Evolutionary conservation across 768 basidiomycete genomes (phyloP).

Genomic region (Sarcomyxa edulis): DNA sequence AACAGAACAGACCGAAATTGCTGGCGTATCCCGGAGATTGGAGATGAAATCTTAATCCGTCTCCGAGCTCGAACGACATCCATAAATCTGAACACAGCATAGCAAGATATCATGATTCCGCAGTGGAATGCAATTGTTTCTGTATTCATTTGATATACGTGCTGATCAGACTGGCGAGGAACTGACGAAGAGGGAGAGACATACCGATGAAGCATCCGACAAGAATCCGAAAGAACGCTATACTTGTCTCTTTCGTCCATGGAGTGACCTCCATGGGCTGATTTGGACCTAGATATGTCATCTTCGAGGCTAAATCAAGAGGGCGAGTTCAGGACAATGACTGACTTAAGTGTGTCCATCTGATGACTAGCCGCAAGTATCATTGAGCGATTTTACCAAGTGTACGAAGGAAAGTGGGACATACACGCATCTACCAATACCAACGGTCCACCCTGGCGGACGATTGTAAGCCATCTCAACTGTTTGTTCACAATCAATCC

Average conservation of each 20-base stretch:
- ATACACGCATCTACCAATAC: slow-evolving; percentile 69
- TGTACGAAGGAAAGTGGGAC: slow-evolving; percentile 21
- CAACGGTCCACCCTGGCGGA: slow-evolving; percentile 53
- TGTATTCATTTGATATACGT: too few relatives aligned
- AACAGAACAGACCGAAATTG: slow-evolving; percentile 52
- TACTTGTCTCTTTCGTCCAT: slow-evolving; percentile 48
- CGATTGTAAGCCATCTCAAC: slow-evolving; percentile 57
- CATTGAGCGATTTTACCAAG: too few relatives aligned
- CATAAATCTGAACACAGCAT: slow-evolving; percentile 38
- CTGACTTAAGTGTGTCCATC: slow-evolving; percentile 76
- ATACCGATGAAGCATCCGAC: slow-evolving; percentile 61
- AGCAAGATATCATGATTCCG: slow-evolving; percentile 58
- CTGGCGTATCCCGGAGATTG: slow-evolving; percentile 47
- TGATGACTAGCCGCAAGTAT: slow-evolving; percentile 48
- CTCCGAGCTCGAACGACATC: too few relatives aligned
- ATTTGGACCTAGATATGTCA: slow-evolving; percentile 28
- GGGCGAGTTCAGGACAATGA: slow-evolving; percentile 12
- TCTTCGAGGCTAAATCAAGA: background rate
- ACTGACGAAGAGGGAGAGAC: slow-evolving; percentile 3
- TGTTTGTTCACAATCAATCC: slow-evolving; percentile 14
- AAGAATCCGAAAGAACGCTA: slow-evolving; percentile 52
- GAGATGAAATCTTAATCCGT: background rate
- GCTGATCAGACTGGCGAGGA: slow-evolving; percentile 1
- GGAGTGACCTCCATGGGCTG: slow-evolving; percentile 31
- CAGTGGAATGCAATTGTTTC: slow-evolving; percentile 75